Base-by-base conservation (phyloP, 164 flowering plant genomes). In the Houttuynia cordata region DNA sequence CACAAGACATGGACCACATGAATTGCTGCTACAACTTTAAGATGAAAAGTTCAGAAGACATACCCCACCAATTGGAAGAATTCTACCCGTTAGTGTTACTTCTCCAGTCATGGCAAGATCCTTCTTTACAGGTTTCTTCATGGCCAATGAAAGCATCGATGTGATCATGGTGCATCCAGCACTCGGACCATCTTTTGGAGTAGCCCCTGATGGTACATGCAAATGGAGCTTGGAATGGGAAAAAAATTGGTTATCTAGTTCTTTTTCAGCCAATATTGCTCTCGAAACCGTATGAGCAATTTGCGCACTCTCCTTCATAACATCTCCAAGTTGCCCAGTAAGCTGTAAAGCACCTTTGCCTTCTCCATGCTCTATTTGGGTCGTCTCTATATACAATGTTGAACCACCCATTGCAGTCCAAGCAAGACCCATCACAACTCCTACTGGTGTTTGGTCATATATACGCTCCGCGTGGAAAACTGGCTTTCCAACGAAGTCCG, bases 381-480 rank as follows among this genome's bases (percentile, higher is more conserved):
- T 79, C 42, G 97, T 88, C 72, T 94, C 99, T 59, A 94, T 80
- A 58, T 88, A 91, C 21, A 91, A 73, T 7, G 97, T 88, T 20
- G 96, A 88, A 52, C 99, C 99, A 60, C 99, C 99, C 96, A 91
- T 88, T 15, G 99, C 85, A 18, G 97, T 94, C 97, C 97, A 94
- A 20, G 97, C 99, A 52, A 94, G 97, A 69, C 99, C 99, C 97
- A 88, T 94, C 47, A 88, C 99, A 24, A 91, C 96, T 64, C 97
- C 97, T 49, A 79, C 73, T 15, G 96, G 99, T 34, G 97, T 85
- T 60, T 78, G 80, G 39, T 91, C 85, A 52, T 86, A 88, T 56
- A 94, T 78, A 52, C 93, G 86, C 58, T 91, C 99, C 9, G 95
- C 95, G 74, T 86, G 99, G 76, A 94, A 94, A 68, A 94, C 89